Conservation (phyloP, 306 rosid genomes). For the Aeschynomene evenia region DNA sequence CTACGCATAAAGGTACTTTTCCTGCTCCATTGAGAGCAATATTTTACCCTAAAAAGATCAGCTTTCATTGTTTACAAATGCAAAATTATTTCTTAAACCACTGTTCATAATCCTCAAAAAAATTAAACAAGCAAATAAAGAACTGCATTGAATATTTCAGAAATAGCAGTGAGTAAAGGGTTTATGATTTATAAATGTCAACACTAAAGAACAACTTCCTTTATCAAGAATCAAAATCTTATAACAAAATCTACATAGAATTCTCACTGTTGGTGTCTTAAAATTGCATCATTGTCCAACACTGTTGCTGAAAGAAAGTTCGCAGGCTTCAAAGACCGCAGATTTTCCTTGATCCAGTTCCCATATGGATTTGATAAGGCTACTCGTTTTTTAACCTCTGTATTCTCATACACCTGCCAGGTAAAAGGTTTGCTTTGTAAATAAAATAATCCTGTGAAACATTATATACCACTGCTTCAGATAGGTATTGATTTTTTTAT, state of each 20-base stretch:
- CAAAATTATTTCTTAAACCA: conserved; percentile 15
- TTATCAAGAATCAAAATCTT: conserved; percentile 10
- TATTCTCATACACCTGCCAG: conserved; percentile 91
- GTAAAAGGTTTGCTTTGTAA: conserved; percentile 33
- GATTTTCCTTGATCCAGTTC: conserved; percentile 82
- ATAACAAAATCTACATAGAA: conserved; percentile 31
- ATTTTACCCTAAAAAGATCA: conserved; percentile 6
- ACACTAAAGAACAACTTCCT: conserved; percentile 12
- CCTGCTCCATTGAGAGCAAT: conserved; percentile 15
- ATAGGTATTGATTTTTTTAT: conserved; percentile 13
- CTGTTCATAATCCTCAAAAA: conserved; percentile 17
- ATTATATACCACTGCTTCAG: neutral
- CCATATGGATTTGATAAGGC: conserved; percentile 89
- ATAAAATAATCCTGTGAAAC: conserved; percentile 11
- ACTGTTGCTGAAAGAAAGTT: conserved; percentile 75
- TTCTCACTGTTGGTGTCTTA: conserved; percentile 95
- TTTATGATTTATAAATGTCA: conserved; percentile 21
- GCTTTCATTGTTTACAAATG: neutral
- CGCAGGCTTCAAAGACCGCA: conserved; percentile 69
- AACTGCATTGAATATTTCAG: conserved; percentile 11
- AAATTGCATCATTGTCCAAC: conserved; percentile 72
- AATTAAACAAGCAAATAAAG: conserved; percentile 4
- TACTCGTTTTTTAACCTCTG: conserved; percentile 91
- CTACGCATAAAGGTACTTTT: conserved; percentile 10
- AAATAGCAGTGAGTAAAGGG: conserved; percentile 13